Conservation (phyloP, 2,329 filamentous ascomycete species). For the Fusarium sp. region DNA sequence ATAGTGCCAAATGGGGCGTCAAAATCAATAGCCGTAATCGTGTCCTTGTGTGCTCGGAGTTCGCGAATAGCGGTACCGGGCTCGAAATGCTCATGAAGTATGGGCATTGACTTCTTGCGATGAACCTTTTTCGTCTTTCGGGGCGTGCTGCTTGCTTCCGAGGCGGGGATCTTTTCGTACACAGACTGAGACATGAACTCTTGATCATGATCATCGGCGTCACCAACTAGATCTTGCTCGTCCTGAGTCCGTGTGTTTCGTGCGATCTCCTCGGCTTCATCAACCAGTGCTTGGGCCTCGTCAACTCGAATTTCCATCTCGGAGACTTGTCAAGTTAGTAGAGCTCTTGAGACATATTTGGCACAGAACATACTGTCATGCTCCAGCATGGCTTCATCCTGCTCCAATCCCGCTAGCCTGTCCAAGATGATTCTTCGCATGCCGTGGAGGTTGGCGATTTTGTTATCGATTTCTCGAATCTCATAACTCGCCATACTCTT, state of each 20-base stretch:
- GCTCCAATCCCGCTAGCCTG: constrained; percentile 84
- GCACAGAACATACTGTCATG: constrained; percentile 75
- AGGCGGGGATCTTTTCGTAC: constrained; percentile 86
- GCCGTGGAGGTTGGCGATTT: constrained; percentile 89
- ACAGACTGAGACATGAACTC: constrained; percentile 98
- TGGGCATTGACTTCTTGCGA: constrained; percentile 87
- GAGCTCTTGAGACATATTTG: not conserved
- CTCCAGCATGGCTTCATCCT: constrained; percentile 90
- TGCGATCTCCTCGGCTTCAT: constrained; percentile 68
- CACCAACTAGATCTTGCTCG: constrained; percentile 64
- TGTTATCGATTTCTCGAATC: constrained; percentile 96
- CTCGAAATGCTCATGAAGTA: constrained; percentile 94
- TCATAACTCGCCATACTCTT: constrained; percentile 99
- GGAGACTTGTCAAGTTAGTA: constrained; percentile 63
- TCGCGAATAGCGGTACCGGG: constrained; percentile 89
- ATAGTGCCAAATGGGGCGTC: constrained; percentile 97
- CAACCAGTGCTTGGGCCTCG: constrained; percentile 68
- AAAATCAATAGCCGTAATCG: constrained; percentile 91
- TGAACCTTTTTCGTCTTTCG: constrained; percentile 64
- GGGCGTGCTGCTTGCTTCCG: constrained; percentile 59
- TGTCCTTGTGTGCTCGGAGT: constrained; percentile 87
- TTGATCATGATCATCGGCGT: constrained; percentile 59
- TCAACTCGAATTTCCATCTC: constrained; percentile 72
- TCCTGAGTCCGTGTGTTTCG: constrained; percentile 63
- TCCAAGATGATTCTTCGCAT: constrained; percentile 95